Evolutionary conservation across 208 protist species (phyloP), one percentile per base, ranked within the genome.

Genomic region (Acanthamoeba healyi): DNA sequence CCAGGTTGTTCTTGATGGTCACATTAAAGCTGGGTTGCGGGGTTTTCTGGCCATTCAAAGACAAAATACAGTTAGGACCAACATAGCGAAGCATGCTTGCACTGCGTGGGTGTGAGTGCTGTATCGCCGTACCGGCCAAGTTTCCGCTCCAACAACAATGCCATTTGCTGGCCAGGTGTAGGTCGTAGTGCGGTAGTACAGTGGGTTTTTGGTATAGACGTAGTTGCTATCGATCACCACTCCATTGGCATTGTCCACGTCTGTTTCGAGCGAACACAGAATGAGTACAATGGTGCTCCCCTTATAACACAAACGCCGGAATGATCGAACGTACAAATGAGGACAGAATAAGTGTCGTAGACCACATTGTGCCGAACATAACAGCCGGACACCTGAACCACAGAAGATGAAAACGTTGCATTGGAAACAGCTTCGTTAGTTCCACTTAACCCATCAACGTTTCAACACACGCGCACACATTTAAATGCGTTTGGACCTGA

Each of bases 1-100:
- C 36, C 7, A 79, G 40, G 26, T 79, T 79, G 70, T 79, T 79
- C 36, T 79, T 32, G 70, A 79, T 79, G 70, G 36, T 44, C 36
- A 79, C 70, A 19, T 79, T 79, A 67, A 12, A 49, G 44, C 44
- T 49, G 7, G 12, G 4, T 15, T 49, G 44, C 44, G 12, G 44
- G 14, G 17, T 51, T 6, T 15, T 19, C 14, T 10, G 1, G 49
- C 4, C 49, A 6, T n/a, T 58, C 51, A 24, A 6, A 19, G 34
- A 38, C n/a, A n/a, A n/a, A n/a, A n/a, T n/a, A n/a, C n/a, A n/a
- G n/a, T n/a, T n/a, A n/a, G n/a, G n/a, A n/a, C n/a, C n/a, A n/a
- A n/a, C n/a, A n/a, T n/a, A n/a, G n/a, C n/a, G n/a, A n/a, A n/a
- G n/a, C n/a, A n/a, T n/a, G n/a, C n/a, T n/a, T n/a, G n/a, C n/a